Evolutionary conservation across 2,329 filamentous ascomycete species (phyloP).

Genomic region (Blastomyces parvus): DNA sequence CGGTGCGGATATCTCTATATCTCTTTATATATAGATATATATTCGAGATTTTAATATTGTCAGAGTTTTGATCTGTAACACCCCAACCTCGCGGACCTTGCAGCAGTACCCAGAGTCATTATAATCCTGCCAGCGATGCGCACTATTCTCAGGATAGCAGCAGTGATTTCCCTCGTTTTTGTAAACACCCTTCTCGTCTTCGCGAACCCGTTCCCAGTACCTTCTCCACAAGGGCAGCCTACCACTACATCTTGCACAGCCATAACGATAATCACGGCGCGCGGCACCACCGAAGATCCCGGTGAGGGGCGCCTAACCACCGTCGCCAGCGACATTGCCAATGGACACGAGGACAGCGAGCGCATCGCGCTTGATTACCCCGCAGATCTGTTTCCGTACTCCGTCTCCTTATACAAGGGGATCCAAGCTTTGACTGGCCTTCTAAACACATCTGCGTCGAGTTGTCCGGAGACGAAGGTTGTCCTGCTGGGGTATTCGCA

Average conservation of each 20-base stretch:
- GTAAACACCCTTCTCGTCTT: background rate
- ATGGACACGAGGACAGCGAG: slow-evolving; percentile 7
- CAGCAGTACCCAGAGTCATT: background rate
- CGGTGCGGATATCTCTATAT: background rate
- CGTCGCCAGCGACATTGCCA: slow-evolving; percentile 7
- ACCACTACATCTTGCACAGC: slow-evolving; percentile 2
- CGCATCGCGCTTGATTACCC: slow-evolving; percentile 18
- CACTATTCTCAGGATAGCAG: background rate
- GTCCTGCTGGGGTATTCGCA: slow-evolving; percentile 27
- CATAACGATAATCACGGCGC: slow-evolving; percentile 16
- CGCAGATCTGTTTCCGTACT: slow-evolving; percentile 19
- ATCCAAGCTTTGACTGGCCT: slow-evolving; percentile 16
- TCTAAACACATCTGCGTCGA: slow-evolving; percentile 12
- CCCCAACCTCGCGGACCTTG: background rate
- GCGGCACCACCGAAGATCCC: slow-evolving; percentile 14
- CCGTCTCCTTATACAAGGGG: slow-evolving; percentile 16
- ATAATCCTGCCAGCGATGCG: background rate
- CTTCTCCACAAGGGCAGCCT: background rate
- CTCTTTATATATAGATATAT: background rate
- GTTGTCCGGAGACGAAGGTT: slow-evolving; percentile 23
- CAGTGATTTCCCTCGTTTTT: background rate
- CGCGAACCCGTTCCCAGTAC: background rate
- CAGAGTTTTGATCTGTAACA: background rate
- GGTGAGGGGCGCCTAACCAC: slow-evolving; percentile 15
- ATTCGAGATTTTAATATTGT: background rate